These are phyloP conservation scores for Rhodotorula toruloides DNA, from an alignment of 768 basidiomycete genomes.

Conservation along the genomic window DNA sequence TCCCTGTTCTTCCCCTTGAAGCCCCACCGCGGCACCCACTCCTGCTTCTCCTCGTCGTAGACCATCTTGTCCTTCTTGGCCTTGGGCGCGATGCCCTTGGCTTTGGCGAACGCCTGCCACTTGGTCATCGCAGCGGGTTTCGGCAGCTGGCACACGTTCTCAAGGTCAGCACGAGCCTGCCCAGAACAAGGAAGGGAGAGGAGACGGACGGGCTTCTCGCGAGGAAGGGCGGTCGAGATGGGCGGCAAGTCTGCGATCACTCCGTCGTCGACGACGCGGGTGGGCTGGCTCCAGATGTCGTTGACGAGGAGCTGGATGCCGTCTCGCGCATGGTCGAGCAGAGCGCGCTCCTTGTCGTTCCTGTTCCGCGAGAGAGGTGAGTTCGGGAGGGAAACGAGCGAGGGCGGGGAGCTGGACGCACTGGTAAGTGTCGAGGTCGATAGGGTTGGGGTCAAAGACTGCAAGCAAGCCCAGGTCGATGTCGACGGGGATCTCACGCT, in stretches of 20 bases:
- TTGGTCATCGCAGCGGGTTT: conserved; percentile 89
- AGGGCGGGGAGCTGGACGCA: conserved; percentile 46
- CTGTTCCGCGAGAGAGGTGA: conserved; percentile 48
- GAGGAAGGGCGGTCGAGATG: conserved; percentile 70
- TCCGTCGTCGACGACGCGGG: conserved; percentile 64
- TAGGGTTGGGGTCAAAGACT: conserved; percentile 79
- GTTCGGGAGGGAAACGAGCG: neutral
- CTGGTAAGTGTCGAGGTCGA: conserved; percentile 79
- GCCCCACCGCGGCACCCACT: conserved; percentile 89
- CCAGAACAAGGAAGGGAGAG: no score
- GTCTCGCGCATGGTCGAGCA: conserved; percentile 70
- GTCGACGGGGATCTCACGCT: conserved; percentile 63
- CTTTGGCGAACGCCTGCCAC: conserved; percentile 91
- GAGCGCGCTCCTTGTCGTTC: conserved; percentile 70
- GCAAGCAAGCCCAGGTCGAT: conserved; percentile 76
- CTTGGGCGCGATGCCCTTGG: conserved; percentile 81
- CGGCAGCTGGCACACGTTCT: conserved; percentile 53
- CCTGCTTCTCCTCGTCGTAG: conserved; percentile 93
- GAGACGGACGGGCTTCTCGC: conserved; percentile 63
- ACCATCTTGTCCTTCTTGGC: conserved; percentile 67
- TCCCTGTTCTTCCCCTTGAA: conserved; percentile 76
- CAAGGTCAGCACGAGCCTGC: neutral
- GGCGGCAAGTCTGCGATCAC: conserved; percentile 75
- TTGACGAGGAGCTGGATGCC: conserved; percentile 75
- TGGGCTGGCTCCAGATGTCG: conserved; percentile 76